Evolutionary conservation across 768 basidiomycete genomes (phyloP).

Genomic region (Trametes maxima): DNA sequence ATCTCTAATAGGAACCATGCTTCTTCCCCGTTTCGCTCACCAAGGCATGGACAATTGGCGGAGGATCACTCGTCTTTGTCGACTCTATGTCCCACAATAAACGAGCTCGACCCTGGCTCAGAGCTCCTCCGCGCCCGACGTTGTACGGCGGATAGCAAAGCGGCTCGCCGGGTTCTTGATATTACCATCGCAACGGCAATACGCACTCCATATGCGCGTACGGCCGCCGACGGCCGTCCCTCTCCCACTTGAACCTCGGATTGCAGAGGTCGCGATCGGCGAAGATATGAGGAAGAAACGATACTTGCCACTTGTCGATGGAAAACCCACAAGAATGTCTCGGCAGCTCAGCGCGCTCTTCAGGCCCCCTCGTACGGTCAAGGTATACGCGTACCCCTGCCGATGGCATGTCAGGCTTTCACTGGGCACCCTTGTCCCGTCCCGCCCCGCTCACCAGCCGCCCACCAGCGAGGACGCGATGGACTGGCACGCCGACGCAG

Average conservation of each 20-base stretch:
- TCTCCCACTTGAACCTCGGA: background rate
- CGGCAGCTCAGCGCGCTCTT: too few relatives aligned
- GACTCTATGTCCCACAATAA: background rate
- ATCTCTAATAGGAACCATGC: too few relatives aligned
- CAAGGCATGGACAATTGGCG: too few relatives aligned
- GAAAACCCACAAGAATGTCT: background rate
- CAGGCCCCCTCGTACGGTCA: too few relatives aligned
- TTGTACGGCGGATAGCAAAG: slow-evolving; percentile 2
- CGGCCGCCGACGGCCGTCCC: background rate
- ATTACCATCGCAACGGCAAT: background rate
- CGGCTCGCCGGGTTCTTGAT: background rate
- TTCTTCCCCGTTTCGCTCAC: too few relatives aligned
- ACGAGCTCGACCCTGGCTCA: background rate
- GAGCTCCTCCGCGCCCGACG: background rate
- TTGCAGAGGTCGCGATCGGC: background rate
- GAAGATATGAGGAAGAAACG: background rate
- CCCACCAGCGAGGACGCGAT: too few relatives aligned
- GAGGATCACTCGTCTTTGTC: too few relatives aligned
- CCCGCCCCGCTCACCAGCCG: too few relatives aligned
- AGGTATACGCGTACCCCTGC: too few relatives aligned
- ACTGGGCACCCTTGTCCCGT: too few relatives aligned
- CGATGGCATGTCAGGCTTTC: too few relatives aligned
- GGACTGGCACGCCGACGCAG: too few relatives aligned
- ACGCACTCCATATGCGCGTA: background rate
- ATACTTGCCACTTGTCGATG: background rate